phyloP scores from a whole-genome alignment of 2,329 filamentous ascomycete genomes.

The Trichophyton mentagrophytes region DNA sequence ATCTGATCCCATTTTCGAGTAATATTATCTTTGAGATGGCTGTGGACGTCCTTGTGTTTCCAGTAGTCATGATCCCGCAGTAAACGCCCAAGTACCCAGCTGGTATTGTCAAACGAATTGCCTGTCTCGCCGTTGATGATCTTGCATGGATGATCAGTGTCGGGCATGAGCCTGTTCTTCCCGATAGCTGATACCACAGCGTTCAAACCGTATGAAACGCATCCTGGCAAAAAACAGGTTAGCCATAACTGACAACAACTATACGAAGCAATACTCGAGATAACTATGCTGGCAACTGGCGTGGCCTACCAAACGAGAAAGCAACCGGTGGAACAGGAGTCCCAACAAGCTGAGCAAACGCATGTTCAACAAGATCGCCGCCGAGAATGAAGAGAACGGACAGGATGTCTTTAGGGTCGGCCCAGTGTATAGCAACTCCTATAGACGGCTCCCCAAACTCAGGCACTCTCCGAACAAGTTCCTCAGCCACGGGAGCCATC shows the following conservation, averaged over 20 bases:
- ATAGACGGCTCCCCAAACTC: background rate
- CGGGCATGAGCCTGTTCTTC: slow-evolving; percentile 25
- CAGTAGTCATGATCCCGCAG: slow-evolving; percentile 31
- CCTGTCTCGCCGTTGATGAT: slow-evolving; percentile 18
- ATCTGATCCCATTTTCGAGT: slow-evolving; percentile 12
- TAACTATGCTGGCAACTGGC: background rate
- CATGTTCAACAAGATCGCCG: slow-evolving; percentile 23
- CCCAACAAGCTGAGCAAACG: slow-evolving; percentile 23
- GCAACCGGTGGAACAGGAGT: background rate
- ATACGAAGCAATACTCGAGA: no score
- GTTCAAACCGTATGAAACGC: slow-evolving; percentile 27
- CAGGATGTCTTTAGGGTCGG: background rate
- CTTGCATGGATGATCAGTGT: slow-evolving; percentile 21
- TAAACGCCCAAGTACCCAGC: slow-evolving; percentile 34
- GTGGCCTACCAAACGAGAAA: slow-evolving; percentile 6
- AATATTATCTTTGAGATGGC: slow-evolving; percentile 12
- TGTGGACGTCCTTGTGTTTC: slow-evolving; percentile 2
- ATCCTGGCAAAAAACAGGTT: slow-evolving; percentile 11
- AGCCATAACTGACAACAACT: background rate
- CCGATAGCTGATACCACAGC: slow-evolving; percentile 22
- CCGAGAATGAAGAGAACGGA: slow-evolving; percentile 5
- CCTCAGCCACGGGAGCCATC: background rate
- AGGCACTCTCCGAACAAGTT: background rate
- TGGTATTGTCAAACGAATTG: slow-evolving; percentile 28
- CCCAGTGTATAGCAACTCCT: background rate